Conservation (phyloP, 331 rosid species). For the Pyrus hybrid region DNA sequence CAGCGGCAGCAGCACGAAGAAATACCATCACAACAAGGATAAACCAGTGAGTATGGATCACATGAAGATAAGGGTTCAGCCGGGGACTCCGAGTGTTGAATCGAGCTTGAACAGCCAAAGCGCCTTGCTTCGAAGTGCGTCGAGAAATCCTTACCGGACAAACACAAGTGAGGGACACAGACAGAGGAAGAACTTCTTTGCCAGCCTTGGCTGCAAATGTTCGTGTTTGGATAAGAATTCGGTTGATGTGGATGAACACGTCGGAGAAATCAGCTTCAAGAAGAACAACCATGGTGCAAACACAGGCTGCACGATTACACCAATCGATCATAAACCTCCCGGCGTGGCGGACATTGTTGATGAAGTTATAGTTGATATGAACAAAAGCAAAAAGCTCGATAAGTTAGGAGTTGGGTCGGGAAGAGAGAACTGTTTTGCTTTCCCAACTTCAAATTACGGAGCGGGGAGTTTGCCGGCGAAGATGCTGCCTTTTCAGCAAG, state of each 20-base stretch:
- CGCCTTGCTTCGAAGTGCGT: constrained; percentile 26
- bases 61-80: constrained; percentile 20
- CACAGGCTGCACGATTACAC: constrained; percentile 16
- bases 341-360: constrained; percentile 4
- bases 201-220: constrained; percentile 59
- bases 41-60: constrained; percentile 12
- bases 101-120: constrained; percentile 84
- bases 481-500: constrained; percentile 29
- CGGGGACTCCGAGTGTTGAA: constrained; percentile 64
- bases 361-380: constrained; percentile 14
- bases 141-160: constrained; percentile 20
- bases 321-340: constrained; percentile 9
- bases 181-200: constrained; percentile 44
- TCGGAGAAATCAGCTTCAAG: constrained; percentile 42
- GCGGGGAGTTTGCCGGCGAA: constrained; percentile 21
- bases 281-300: constrained; percentile 8
- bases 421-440: constrained; percentile 19
- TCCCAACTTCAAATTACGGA: constrained; percentile 22
- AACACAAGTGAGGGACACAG: constrained; percentile 12
- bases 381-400: constrained; percentile 20
- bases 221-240: constrained; percentile 60
- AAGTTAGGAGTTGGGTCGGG: constrained; percentile 20
- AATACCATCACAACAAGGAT: constrained; percentile 17
- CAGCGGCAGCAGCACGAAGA: constrained; percentile 20
- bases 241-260: constrained; percentile 39